Base-by-base conservation (phyloP, 1,284 basidiomycete species). In the Irpex sp. region DNA sequence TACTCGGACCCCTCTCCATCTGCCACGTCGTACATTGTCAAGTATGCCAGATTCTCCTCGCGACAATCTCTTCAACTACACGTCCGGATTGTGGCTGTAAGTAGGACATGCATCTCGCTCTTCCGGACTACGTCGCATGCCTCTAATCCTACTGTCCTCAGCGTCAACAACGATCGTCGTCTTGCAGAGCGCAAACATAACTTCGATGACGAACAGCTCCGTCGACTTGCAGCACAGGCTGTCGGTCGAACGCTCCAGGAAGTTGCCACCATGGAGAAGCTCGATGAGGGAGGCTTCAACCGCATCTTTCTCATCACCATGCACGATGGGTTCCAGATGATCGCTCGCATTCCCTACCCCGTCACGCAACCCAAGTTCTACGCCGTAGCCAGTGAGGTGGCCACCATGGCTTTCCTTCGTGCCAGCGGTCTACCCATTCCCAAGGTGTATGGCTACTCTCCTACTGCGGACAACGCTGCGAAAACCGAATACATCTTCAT, bases 401-500 rank as follows among this genome's bases (percentile, higher is more conserved):
- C 82, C 62, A 84, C 82, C 13, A 79, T 84, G 77, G 65, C 19
- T 49, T 79, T 78, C 60, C 80, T 83, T 5, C 5, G 40, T 44
- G 8, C 40, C 5, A 11, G 11, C 4, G 40, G 77, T 60, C 71
- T 85, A 62, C 82, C 83, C 70, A 67, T 80, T 65, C 81, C 82
- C 26, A 37, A 83, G 71, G 73, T 85, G 6, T 85, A 84, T 72
- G 80, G 68, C 36, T 85, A 85, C 75, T 82, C 82, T 4, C 75
- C 80, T 72, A 21, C 65, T 62, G 64, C 79, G 69, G 74, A 85
- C 74, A 84, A 85, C 71, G 77, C 70, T 2, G 82, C 82, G 17
- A 65, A 72, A 70, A 84, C 81, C 0, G 78, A 81, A 72, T 84
- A 83, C 66, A 81, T 84, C 51, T 79, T 85, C 60, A 84, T 84